Evolutionary conservation across 768 basidiomycete species (phyloP).

Genomic region (Lactarius sanguifluus): DNA sequence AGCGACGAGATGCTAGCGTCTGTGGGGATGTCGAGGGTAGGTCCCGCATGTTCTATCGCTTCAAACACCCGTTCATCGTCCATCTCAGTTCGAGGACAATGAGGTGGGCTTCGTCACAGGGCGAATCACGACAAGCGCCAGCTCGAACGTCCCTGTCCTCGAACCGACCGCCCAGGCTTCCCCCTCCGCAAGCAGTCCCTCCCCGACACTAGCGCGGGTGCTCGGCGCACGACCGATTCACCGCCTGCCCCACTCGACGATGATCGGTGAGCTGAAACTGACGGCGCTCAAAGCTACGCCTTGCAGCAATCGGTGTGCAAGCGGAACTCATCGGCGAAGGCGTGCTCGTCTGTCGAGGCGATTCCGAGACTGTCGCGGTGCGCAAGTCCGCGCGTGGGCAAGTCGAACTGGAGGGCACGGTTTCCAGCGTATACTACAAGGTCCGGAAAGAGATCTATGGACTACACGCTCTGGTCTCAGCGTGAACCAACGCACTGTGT

Average conservation of each 20-base stretch:
- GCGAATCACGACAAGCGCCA: slow-evolving; percentile 79
- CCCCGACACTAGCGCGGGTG: slow-evolving; percentile 40
- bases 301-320: slow-evolving; percentile 73
- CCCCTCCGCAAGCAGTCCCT: slow-evolving; percentile 6
- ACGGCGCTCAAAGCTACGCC: slow-evolving; percentile 81
- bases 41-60: slow-evolving; percentile 33
- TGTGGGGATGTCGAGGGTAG: slow-evolving; percentile 82
- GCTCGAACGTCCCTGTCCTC: slow-evolving; percentile 85
- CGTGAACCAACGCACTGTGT: slow-evolving; percentile 34
- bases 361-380: slow-evolving; percentile 81
- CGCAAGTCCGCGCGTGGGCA: slow-evolving; percentile 81
- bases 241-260: slow-evolving; percentile 81
- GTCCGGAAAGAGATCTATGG: slow-evolving; percentile 90
- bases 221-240: slow-evolving; percentile 67
- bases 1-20: slow-evolving; percentile 83
- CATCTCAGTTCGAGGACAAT: slow-evolving; percentile 88
- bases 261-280: slow-evolving; percentile 96
- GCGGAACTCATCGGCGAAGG: slow-evolving; percentile 98
- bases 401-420: slow-evolving; percentile 87
- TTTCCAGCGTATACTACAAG: slow-evolving; percentile 84
- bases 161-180: slow-evolving; percentile 53
- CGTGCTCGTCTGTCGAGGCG: slow-evolving; percentile 80
- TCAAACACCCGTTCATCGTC: slow-evolving; percentile 4
- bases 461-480: slow-evolving; percentile 84
- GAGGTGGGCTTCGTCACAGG: slow-evolving; percentile 93